Evolutionary conservation across 495 filamentous ascomycete species (phyloP).

Genomic region (Neurospora pannonica): DNA sequence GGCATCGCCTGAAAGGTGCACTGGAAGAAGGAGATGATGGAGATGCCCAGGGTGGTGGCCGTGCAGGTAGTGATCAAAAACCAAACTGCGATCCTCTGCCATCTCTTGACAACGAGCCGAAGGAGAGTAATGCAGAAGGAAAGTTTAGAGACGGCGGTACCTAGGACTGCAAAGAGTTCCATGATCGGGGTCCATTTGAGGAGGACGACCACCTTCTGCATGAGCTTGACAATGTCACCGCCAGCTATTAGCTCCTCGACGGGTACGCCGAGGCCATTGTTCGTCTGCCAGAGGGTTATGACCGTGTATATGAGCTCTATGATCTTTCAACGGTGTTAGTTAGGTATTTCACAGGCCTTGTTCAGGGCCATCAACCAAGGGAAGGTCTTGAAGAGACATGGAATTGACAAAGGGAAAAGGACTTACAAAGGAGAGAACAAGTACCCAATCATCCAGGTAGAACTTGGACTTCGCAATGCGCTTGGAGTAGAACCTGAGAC

Average conservation of each 20-base stretch:
- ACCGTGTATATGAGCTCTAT: neutral
- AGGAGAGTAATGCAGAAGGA: conserved; percentile 6
- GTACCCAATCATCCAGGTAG: neutral
- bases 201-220: conserved; percentile 12
- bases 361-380: too few relatives aligned
- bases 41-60: neutral
- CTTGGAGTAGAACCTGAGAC: neutral
- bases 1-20: neutral
- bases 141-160: conserved; percentile 1
- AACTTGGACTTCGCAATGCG: neutral
- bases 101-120: neutral
- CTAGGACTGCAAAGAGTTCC: conserved; percentile 2
- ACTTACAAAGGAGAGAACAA: neutral
- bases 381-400: neutral
- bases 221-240: neutral
- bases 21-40: neutral
- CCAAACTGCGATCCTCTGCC: conserved; percentile 2
- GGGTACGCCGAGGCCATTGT: neutral
- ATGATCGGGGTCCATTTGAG: conserved; percentile 22
- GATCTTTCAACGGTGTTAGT: neutral
- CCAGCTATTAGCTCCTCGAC: neutral
- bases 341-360: neutral
- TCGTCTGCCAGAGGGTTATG: neutral
- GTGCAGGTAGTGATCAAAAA: conserved; percentile 1
- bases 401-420: neutral